These are phyloP conservation scores for Fagopyrum tataricum DNA, from an alignment of 148 eudicot species.

Conservation along the genomic window DNA sequence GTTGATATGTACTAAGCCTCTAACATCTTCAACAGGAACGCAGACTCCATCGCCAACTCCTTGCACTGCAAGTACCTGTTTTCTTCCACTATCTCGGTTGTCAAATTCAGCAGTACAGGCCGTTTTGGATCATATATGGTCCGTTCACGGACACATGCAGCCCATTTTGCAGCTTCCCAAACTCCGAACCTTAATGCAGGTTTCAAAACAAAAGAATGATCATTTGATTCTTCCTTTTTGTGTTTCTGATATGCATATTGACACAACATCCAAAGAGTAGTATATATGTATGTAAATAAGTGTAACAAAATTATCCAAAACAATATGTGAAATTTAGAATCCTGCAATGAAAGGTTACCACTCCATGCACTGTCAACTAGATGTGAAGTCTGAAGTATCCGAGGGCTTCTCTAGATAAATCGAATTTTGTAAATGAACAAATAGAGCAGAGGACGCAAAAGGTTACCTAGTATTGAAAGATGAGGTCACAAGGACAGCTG, in stretches of 20 bases:
- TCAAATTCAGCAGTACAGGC: constrained; percentile 69
- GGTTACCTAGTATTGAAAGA: constrained; percentile 74
- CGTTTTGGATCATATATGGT: constrained; percentile 63
- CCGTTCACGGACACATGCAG: constrained; percentile 68
- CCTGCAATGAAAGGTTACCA: neutral
- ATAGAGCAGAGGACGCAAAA: neutral
- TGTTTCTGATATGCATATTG: neutral
- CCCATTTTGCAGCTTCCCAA: constrained; percentile 99
- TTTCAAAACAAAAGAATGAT: neutral
- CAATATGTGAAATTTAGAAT: neutral
- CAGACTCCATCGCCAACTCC: constrained; percentile 78
- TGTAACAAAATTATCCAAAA: neutral
- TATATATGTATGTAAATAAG: neutral
- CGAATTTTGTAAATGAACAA: neutral
- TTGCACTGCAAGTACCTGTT: constrained; percentile 81
- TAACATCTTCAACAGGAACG: constrained; percentile 72
- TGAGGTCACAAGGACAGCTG: constrained; percentile 68
- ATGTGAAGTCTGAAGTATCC: neutral
- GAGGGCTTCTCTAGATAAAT: neutral
- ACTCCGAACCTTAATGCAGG: constrained; percentile 62
- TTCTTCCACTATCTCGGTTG: constrained; percentile 75
- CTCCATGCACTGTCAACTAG: neutral
- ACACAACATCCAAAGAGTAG: neutral
- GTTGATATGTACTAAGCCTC: constrained; percentile 28
- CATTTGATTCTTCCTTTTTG: neutral